Conservation (phyloP, 345 rosid genomes). For the Eucalyptus curtisii region DNA sequence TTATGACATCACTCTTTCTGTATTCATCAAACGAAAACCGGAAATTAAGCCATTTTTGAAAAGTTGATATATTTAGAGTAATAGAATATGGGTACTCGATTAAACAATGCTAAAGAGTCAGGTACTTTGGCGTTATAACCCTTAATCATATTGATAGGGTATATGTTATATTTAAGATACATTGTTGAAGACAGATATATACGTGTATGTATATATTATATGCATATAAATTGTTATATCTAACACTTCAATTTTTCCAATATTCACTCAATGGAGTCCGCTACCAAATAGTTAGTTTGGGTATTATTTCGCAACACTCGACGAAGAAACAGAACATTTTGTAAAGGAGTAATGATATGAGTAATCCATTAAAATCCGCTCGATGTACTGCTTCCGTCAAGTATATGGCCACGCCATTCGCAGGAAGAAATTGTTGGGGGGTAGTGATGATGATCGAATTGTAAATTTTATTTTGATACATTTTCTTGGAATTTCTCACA, state of each 20-base stretch:
- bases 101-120: not conserved
- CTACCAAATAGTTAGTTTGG: no score
- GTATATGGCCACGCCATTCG: no score
- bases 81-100: not conserved
- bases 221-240: not conserved
- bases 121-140: not conserved
- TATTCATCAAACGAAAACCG: not conserved
- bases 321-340: no score
- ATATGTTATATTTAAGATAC: not conserved
- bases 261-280: no score
- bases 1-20: not conserved
- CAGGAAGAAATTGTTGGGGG: no score
- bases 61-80: not conserved
- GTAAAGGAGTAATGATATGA: no score
- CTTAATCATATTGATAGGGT: not conserved
- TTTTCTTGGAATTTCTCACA: not conserved
- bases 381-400: no score
- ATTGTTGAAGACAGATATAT: not conserved
- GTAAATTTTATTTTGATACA: not conserved
- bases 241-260: no score
- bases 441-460: no score
- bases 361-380: no score
- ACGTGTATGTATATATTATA: no score
- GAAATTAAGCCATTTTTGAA: not conserved
- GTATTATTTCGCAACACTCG: no score